These are phyloP conservation scores for Kwoniella europaea DNA, from an alignment of 768 basidiomycete species.

Conservation along the genomic window DNA sequence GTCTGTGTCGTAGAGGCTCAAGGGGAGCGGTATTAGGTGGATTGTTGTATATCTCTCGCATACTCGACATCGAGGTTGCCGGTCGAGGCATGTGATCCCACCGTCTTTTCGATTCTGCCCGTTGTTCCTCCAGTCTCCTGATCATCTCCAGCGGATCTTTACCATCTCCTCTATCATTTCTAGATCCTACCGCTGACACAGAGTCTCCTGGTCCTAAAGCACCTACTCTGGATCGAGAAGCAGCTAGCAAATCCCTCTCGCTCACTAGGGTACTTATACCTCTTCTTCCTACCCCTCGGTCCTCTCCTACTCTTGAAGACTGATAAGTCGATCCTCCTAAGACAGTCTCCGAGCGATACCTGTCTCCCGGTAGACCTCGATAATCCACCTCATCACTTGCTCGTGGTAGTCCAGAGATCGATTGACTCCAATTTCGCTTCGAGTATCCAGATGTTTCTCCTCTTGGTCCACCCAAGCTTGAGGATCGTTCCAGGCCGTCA, in stretches of 20 bases:
- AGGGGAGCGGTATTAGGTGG: constrained; percentile 40
- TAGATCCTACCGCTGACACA: constrained; percentile 39
- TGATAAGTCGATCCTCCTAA: constrained; percentile 30
- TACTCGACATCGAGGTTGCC: constrained; percentile 43
- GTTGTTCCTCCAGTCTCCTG: constrained; percentile 34
- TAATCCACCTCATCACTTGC: constrained; percentile 14
- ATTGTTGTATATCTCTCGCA: constrained; percentile 34
- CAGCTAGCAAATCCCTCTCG: constrained; percentile 23
- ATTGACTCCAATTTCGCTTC: constrained; percentile 37
- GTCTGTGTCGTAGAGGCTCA: constrained; percentile 26
- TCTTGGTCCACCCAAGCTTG: constrained; percentile 5
- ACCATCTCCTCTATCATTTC: constrained; percentile 9
- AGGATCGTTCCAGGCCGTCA: constrained; percentile 22
- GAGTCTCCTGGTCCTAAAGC: constrained; percentile 38
- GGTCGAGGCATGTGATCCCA: constrained; percentile 42
- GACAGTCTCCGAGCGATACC: constrained; percentile 33
- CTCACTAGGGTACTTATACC: constrained; percentile 13
- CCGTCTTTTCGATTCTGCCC: constrained; percentile 35
- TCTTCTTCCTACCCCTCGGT: constrained; percentile 7
- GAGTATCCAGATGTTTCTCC: constrained; percentile 22
- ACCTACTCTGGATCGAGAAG: constrained; percentile 16
- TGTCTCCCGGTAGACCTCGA: constrained; percentile 22
- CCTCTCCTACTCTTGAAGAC: constrained; percentile 12
- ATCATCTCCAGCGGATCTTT: constrained; percentile 48
- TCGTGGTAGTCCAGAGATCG: constrained; percentile 34